Evolutionary conservation across 345 rosid genomes (phyloP).

Genomic region (Eucalyptus cloeziana): DNA sequence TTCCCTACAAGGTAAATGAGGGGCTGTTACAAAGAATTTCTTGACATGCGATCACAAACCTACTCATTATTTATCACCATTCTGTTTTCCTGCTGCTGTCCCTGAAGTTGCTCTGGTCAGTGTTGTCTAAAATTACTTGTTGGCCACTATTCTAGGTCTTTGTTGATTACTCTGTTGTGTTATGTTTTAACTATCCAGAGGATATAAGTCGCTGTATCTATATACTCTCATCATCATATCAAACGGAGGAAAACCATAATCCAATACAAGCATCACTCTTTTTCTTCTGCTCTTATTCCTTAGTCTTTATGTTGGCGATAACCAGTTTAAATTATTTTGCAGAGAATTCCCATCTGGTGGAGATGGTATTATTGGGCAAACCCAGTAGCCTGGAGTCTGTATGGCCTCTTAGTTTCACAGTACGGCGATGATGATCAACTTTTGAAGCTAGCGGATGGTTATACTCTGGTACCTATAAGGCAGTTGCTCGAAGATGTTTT

Average conservation of each 20-base stretch:
- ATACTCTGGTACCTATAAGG: slow-evolving; percentile 29
- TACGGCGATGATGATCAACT: slow-evolving; percentile 42
- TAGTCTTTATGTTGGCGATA: neutral
- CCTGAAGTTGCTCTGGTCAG: neutral
- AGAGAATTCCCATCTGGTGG: slow-evolving; percentile 98
- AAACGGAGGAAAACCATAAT: neutral
- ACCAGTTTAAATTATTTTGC: neutral
- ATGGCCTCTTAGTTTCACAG: slow-evolving; percentile 80
- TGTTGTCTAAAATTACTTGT: neutral
- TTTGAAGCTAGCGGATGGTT: slow-evolving; percentile 56
- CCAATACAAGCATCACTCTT: neutral
- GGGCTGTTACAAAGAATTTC: neutral
- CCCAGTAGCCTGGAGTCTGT: slow-evolving; percentile 87
- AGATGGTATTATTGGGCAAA: slow-evolving; percentile 99
- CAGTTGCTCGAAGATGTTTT: slow-evolving; percentile 36
- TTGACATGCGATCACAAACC: neutral
- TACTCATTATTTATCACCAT: neutral
- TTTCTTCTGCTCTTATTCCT: neutral
- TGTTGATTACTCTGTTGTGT: neutral
- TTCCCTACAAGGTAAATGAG: slow-evolving; percentile 69
- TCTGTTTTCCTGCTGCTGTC: neutral
- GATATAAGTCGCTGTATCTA: neutral
- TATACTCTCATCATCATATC: neutral
- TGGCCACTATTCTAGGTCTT: neutral
- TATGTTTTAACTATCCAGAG: neutral